These are phyloP conservation scores for Trichoderma koningii DNA, from an alignment of 2,329 filamentous ascomycete genomes.

Conservation along the genomic window DNA sequence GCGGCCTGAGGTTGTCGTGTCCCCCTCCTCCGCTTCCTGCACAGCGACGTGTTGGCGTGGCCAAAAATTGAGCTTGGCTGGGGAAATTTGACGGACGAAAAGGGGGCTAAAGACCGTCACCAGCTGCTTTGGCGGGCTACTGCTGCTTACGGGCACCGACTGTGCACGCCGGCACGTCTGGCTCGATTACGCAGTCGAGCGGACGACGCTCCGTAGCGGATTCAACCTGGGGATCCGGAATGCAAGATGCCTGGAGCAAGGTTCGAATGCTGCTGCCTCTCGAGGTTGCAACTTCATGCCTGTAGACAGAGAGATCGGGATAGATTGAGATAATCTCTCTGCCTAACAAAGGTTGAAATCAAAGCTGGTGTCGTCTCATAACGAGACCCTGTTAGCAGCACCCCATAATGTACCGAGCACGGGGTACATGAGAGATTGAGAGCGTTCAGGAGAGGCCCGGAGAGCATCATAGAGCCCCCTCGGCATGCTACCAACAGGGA, in stretches of 20 bases:
- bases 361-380: background rate
- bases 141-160: slow-evolving; percentile 22
- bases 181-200: slow-evolving; percentile 21
- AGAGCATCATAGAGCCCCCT: slow-evolving; percentile 8
- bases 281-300: background rate
- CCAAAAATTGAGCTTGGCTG: slow-evolving; percentile 22
- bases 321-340: slow-evolving; percentile 19
- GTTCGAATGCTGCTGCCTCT: slow-evolving; percentile 22
- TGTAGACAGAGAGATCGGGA: background rate
- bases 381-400: background rate
- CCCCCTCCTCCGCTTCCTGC: slow-evolving; percentile 28
- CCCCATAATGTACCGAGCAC: background rate
- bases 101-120: slow-evolving; percentile 24
- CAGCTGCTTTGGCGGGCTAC: slow-evolving; percentile 8
- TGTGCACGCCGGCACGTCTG: background rate
- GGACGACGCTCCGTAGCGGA: too few relatives aligned
- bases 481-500: slow-evolving; percentile 6
- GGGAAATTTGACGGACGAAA: slow-evolving; percentile 26
- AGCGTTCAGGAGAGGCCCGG: background rate
- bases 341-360: slow-evolving; percentile 10
- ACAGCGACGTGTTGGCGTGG: slow-evolving; percentile 25
- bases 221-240: slow-evolving; percentile 12
- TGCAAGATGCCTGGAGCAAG: slow-evolving; percentile 16
- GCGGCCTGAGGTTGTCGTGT: slow-evolving; percentile 19
- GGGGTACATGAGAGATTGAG: background rate